These are phyloP conservation scores for Haematococcus lacustris DNA, from an alignment of 139 green algal species.

Conservation along the genomic window DNA sequence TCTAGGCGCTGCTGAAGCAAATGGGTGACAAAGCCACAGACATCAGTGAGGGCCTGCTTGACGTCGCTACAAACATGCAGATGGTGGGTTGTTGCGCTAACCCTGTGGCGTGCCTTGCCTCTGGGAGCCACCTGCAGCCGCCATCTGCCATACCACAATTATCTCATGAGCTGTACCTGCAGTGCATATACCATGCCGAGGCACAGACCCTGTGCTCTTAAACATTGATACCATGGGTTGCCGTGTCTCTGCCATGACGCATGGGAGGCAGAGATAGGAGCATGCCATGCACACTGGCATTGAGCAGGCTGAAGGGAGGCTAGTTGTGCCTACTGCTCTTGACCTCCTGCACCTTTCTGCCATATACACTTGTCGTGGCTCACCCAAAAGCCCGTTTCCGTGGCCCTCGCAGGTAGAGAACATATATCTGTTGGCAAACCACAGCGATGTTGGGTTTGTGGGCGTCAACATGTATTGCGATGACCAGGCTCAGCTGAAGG, in stretches of 20 bases:
- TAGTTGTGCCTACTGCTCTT: not conserved
- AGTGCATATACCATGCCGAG: not conserved
- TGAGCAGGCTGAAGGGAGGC: not conserved
- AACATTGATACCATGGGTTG: not conserved
- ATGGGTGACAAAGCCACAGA: slow-evolving; percentile 17
- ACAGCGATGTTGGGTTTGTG: slow-evolving; percentile 41
- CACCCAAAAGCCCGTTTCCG: not conserved
- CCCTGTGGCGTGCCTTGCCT: too few species aligned
- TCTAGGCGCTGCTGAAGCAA: slow-evolving; percentile 24
- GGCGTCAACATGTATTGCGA: slow-evolving; percentile 86
- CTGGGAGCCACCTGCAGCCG: not conserved
- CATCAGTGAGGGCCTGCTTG: slow-evolving; percentile 22
- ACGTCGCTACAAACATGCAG: slow-evolving; percentile 28
- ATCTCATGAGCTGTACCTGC: not conserved
- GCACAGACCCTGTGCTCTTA: too few species aligned
- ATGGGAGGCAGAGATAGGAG: not conserved
- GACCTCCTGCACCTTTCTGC: not conserved
- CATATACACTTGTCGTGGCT: not conserved
- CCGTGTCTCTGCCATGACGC: not conserved
- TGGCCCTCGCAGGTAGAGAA: slow-evolving; percentile 59
- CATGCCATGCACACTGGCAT: not conserved
- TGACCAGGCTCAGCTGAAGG: slow-evolving; percentile 61
- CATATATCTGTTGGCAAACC: slow-evolving; percentile 68
- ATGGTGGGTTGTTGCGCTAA: too few species aligned
- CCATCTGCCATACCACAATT: not conserved